Conservation (phyloP, 371 early-diverging fungal species). For the Mucor piriformis region DNA sequence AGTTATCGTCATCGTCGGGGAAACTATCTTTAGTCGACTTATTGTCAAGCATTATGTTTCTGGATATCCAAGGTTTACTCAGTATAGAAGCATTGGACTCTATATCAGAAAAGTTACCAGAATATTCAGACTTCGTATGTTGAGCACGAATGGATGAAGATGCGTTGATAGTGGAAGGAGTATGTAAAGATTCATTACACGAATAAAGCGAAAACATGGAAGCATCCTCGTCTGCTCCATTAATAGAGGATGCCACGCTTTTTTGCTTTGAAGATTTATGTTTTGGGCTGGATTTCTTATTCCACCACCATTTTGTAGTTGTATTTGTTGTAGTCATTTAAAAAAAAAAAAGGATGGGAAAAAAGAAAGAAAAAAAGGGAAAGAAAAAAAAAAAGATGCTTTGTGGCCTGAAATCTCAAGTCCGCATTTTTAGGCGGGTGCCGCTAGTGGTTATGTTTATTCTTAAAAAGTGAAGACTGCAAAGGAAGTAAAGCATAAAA, state of each 20-base stretch:
- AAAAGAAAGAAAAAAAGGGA: not conserved
- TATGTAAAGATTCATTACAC: conserved; percentile 11
- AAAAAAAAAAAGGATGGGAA: not conserved
- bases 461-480: too few species aligned
- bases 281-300: conserved; percentile 5
- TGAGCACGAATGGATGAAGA: conserved; percentile 16
- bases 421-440: not conserved
- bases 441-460: too few species aligned
- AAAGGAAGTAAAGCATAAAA: too few species aligned
- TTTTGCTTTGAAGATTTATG: not conserved
- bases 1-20: not conserved
- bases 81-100: conserved; percentile 24
- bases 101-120: conserved; percentile 20
- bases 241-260: not conserved
- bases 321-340: not conserved
- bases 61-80: conserved; percentile 25
- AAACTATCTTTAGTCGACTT: not conserved
- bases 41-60: conserved; percentile 4
- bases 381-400: not conserved
- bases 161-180: conserved; percentile 1
- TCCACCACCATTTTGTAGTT: conserved; percentile 22
- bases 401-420: not conserved
- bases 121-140: conserved; percentile 21
- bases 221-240: conserved; percentile 20
- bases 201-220: conserved; percentile 23